Base-by-base conservation (phyloP, 371 early-diverging fungal genomes). In the Mortierella sp. region DNA sequence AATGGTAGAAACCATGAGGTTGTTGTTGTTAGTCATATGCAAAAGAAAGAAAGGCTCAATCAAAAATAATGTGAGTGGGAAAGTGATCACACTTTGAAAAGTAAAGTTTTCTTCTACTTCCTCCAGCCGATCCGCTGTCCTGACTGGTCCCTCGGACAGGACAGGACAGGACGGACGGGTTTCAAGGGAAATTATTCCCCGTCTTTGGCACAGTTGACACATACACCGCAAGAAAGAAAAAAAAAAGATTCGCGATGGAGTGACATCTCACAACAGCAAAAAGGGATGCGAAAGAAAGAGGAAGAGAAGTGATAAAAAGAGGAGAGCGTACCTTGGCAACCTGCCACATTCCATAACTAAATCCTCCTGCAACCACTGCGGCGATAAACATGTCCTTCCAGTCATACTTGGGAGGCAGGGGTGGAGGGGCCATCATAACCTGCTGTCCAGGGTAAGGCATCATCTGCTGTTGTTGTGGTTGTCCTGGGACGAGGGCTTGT, bases 351-450 rank as follows among this genome's bases (percentile, higher is more conserved):
- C 96, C 97, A 88, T 97, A 98, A 18, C 96, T 94, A 27, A 96
- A 93, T 41, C 98, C 97, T 72, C 96, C 97, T 29, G 95, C 95
- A 21, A 97, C 93, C 8, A 97, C 95, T 24, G 97, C 94, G 10
- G 95, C 97, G 78, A 98, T 95, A 83, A 97, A 95, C 81, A 96
- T 94, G 89, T 99, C 98, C 82, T 97, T 95, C 99, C 99, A 98
- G 81, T 94, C 94, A 74, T 94, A 90, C 56, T 88, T 88, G n/a
- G 94, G 92, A 76, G 93, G 91, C 51, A 94, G 89, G n/a, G 96
- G 95, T n/a, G 95, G 91, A 21, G 91, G 91, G 11, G 93, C 93
- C 72, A 87, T 87, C 71, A 88, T 80, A 12, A 87, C 79, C 70
- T 85, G 87, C 74, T 77, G 74, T 51, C 74, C 81, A 38, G 76